Base-by-base conservation (phyloP, 2,329 filamentous ascomycete genomes). In the Exserohilum turcica region DNA sequence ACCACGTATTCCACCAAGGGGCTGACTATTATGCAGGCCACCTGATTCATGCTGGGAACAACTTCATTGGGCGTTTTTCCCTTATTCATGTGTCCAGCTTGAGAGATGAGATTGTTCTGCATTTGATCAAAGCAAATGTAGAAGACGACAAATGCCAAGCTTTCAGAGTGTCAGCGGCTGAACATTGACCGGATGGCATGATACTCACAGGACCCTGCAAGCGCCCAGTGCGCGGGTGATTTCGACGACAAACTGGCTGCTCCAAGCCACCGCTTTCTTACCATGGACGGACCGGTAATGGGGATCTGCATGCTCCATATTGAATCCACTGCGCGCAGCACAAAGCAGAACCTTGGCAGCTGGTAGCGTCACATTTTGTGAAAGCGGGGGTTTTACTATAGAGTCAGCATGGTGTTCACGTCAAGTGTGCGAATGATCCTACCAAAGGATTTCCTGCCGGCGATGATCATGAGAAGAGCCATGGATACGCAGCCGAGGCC, bases 401-500 rank as follows among this genome's bases (percentile, higher is more conserved):
- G n/a, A 8, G 3, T 55, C 28, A 55, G 48, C 19, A 33, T 15
- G 6, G 5, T 5, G 10, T 31, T 32, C 4, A 18, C 16, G 10
- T 28, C 5, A 27, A 2, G 8, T 13, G 13, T 5, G 21, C 9
- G 3, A 24, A 10, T 6, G 15, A 18, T 15, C 38, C 10, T 40
- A 55, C 52, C 38, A 10, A 48, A 50, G 24, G 21, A 45, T 16
- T 32, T 46, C 42, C 36, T 56, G n/a, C 50, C 54, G 15, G 69
- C 47, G 33, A 84, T 54, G 4, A 86, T 77, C 44, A 86, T 78
- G 36, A 82, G 67, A 21, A 86, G 81, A 33, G 85, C 84, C 12
- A 87, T 70, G 50, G 82, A 75, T 75, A 91, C 89, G 74, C 87
- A 82, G 67, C 79, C 80, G 59, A 87, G 82, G 43, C 83, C 82